phyloP scores from a whole-genome alignment of 2,329 filamentous ascomycete species.

The Orbilia quercus region DNA sequence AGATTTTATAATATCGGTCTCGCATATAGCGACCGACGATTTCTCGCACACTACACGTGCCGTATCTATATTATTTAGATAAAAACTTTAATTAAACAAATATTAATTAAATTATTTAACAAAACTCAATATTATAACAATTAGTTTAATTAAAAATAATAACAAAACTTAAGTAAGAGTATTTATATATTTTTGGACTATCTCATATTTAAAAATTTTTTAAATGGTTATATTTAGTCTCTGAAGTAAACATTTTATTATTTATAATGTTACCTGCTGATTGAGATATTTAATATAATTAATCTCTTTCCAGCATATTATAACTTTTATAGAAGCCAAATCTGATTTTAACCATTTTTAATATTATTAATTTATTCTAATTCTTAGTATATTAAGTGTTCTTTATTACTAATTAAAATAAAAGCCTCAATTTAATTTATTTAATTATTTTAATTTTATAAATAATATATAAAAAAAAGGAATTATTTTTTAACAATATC shows the following conservation, averaged over 20 bases:
- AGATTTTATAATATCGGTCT: constrained; percentile 19
- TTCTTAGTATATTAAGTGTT: constrained; percentile 13
- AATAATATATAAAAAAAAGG: constrained; percentile 18
- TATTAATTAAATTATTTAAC: constrained; percentile 19
- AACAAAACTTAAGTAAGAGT: constrained; percentile 11
- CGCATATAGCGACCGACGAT: background rate
- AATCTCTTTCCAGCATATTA: constrained; percentile 27
- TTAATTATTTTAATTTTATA: constrained; percentile 18
- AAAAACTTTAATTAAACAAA: constrained; percentile 22
- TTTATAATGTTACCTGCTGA: constrained; percentile 30
- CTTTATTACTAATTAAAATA: constrained; percentile 18
- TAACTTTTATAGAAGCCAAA: constrained; percentile 35
- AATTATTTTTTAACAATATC: constrained; percentile 27
- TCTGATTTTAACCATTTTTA: constrained; percentile 18
- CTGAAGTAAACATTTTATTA: constrained; percentile 23
- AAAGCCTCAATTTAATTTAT: constrained; percentile 13
- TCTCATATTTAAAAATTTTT: constrained; percentile 24
- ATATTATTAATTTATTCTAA: constrained; percentile 14
- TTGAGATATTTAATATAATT: constrained; percentile 27
- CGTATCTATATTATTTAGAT: constrained; percentile 15
- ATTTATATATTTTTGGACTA: constrained; percentile 34
- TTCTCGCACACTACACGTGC: background rate
- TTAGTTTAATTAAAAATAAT: constrained; percentile 15
- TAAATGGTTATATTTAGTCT: constrained; percentile 34
- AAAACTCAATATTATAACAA: constrained; percentile 15